These are phyloP conservation scores for Pseudopithomyces chartarum DNA, from an alignment of 2,329 filamentous ascomycete species.

Conservation along the genomic window DNA sequence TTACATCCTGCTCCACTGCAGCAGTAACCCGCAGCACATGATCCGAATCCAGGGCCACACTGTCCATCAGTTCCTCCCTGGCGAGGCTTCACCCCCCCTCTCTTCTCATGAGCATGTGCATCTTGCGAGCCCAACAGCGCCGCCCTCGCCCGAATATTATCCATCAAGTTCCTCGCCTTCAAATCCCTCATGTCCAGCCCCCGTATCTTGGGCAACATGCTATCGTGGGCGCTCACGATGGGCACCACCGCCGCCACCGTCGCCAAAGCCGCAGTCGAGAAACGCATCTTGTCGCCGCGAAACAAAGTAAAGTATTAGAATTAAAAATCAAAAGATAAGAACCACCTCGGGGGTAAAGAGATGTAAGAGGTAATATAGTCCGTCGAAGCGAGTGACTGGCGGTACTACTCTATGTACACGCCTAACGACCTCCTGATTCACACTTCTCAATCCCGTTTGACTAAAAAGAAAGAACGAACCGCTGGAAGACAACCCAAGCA, in stretches of 20 bases:
- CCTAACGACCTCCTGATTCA: slow-evolving; percentile 32
- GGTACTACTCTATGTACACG: slow-evolving; percentile 32
- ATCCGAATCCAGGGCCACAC: slow-evolving; percentile 37
- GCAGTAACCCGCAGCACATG: slow-evolving; percentile 41
- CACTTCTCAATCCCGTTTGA: slow-evolving; percentile 20
- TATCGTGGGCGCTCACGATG: slow-evolving; percentile 38
- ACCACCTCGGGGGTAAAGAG: slow-evolving; percentile 10
- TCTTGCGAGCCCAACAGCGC: slow-evolving; percentile 23
- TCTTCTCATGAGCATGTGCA: slow-evolving; percentile 19
- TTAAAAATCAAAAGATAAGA: slow-evolving; percentile 34
- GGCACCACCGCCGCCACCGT: slow-evolving; percentile 35
- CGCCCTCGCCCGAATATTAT: slow-evolving; percentile 31
- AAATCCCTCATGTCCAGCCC: slow-evolving; percentile 42
- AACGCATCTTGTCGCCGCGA: slow-evolving; percentile 35
- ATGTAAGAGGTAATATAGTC: slow-evolving; percentile 8
- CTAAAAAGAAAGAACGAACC: too few species aligned
- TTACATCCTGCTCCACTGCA: slow-evolving; percentile 41
- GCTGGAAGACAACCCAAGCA: too few species aligned
- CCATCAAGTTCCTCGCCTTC: slow-evolving; percentile 40
- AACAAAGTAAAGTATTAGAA: slow-evolving; percentile 16
- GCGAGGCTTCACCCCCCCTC: slow-evolving; percentile 25
- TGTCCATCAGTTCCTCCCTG: slow-evolving; percentile 36
- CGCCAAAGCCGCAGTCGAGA: slow-evolving; percentile 35
- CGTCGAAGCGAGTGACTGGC: slow-evolving; percentile 39
- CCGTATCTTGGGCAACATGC: slow-evolving; percentile 37